Evolutionary conservation across 176 grass and related monocot species (phyloP).

Genomic region (Miscanthus lutarioriparius): DNA sequence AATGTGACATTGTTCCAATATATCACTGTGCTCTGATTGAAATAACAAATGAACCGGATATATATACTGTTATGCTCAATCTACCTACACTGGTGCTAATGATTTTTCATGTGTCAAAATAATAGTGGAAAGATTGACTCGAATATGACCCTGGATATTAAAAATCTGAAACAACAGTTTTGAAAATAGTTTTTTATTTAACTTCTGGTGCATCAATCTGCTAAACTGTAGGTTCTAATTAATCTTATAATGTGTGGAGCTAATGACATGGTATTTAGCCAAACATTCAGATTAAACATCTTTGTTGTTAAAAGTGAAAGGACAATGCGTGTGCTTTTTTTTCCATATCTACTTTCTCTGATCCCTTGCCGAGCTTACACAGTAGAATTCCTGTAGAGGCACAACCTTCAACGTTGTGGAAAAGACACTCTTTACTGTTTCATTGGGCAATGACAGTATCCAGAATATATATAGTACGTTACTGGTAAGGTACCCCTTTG

Average conservation of each 20-base stretch:
- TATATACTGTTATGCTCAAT: background rate
- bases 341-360: conserved; percentile 10
- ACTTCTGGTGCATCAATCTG: background rate
- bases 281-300: conserved; percentile 14
- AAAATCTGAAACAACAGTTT: background rate
- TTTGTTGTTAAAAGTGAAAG: background rate
- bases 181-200: background rate
- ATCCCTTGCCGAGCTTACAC: background rate
- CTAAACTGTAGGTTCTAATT: background rate
- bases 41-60: background rate
- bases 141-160: background rate
- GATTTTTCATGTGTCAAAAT: background rate
- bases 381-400: background rate
- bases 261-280: background rate
- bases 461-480: background rate
- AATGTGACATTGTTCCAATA: background rate
- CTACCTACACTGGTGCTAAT: background rate
- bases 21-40: background rate
- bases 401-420: background rate
- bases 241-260: background rate
- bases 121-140: background rate
- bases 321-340: conserved; percentile 9
- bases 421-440: background rate
- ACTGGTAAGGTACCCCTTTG: background rate
- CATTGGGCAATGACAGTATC: background rate